These are phyloP conservation scores for Cardiospermum halicacabum DNA, from an alignment of 345 rosid species.

Conservation along the genomic window DNA sequence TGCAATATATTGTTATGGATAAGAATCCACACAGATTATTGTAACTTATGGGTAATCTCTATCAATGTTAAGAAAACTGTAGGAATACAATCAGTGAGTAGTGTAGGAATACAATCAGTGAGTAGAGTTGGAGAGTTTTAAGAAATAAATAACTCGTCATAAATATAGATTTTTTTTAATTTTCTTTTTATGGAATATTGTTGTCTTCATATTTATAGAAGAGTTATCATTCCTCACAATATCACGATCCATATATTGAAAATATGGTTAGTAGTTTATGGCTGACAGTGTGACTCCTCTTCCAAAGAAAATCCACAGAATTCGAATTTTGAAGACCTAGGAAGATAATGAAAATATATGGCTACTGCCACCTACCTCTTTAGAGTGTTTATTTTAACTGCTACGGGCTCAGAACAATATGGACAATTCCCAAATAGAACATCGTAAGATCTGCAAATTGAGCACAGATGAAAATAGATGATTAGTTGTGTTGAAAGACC, in stretches of 20 bases:
- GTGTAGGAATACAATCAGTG: not conserved
- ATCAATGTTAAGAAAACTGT: constrained; percentile 1
- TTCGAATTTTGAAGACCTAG: not conserved
- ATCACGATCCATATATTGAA: not conserved
- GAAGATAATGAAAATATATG: not conserved
- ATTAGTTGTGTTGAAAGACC: not conserved
- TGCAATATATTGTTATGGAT: not conserved
- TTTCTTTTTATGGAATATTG: not conserved
- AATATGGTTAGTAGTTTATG: not conserved
- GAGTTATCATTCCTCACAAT: not conserved
- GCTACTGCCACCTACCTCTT: constrained; percentile 21
- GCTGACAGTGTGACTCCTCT: not conserved
- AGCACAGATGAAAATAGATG: constrained; percentile 9
- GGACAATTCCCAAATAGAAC: constrained; percentile 78
- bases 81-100: not conserved
- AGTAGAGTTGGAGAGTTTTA: constrained; percentile 4
- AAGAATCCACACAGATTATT: constrained; percentile 4
- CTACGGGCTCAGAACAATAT: constrained; percentile 68
- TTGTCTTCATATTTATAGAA: not conserved
- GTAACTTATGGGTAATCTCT: constrained; percentile 1
- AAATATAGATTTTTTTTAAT: too few species aligned
- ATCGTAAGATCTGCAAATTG: constrained; percentile 60
- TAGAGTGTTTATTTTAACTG: constrained; percentile 48
- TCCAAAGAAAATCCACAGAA: not conserved
- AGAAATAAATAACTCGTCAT: not conserved